phyloP scores from a whole-genome alignment of 768 basidiomycete species.

The Suillus variegatus region DNA sequence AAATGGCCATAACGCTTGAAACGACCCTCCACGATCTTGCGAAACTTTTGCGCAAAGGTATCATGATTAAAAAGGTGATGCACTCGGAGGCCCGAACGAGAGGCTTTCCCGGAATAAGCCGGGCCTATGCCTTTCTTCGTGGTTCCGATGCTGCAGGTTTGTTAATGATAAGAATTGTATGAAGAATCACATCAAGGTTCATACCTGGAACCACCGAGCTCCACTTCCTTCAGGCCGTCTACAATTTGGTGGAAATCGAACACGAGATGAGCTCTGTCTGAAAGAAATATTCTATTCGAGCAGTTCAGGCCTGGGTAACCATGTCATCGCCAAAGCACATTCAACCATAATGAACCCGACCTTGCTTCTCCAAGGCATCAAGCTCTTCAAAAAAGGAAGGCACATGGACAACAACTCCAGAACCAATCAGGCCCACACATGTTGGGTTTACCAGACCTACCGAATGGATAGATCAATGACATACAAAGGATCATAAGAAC shows the following conservation, averaged over 20 bases:
- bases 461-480: slow-evolving; percentile 1
- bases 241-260: slow-evolving; percentile 99
- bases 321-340: slow-evolving; percentile 8
- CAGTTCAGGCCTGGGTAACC: slow-evolving; percentile 73
- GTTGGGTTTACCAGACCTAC: slow-evolving; percentile 83
- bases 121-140: slow-evolving; percentile 99
- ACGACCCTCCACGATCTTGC: slow-evolving; percentile 92
- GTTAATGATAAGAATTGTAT: neutral
- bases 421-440: slow-evolving; percentile 87
- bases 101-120: slow-evolving; percentile 97
- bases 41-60: slow-evolving; percentile 88
- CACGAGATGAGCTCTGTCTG: slow-evolving; percentile 95
- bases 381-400: slow-evolving; percentile 95
- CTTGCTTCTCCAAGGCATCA: slow-evolving; percentile 82
- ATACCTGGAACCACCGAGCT: slow-evolving; percentile 86
- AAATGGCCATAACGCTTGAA: slow-evolving; percentile 98
- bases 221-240: slow-evolving; percentile 97
- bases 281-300: slow-evolving; percentile 82
- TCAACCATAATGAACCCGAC: slow-evolving; percentile 40
- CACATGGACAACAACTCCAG: slow-evolving; percentile 94
- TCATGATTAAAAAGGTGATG: slow-evolving; percentile 93
- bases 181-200: slow-evolving; percentile 12
- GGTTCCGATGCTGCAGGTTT: slow-evolving; percentile 78
- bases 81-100: slow-evolving; percentile 91
- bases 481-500: slow-evolving; percentile 5